Percentiles rank a stretch among this genome's conserved stretches.
Conservation (phyloP, 192 early-diverging fungal genomes). For the Coemansia sp. region DNA sequence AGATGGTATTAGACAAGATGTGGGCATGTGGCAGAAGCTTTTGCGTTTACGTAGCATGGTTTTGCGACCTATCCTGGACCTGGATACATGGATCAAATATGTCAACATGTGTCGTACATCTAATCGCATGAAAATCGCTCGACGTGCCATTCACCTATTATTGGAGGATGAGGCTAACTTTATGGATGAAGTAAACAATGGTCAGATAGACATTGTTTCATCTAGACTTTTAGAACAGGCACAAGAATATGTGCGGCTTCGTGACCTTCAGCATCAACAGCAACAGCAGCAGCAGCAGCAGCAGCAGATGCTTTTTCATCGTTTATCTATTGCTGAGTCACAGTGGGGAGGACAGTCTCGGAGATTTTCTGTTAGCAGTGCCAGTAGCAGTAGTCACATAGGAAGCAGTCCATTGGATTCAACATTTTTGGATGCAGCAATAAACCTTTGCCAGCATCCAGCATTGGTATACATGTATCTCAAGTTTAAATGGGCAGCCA, state of each 20-base stretch:
- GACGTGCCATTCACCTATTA: constrained; percentile 76
- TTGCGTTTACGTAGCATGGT: constrained; percentile 84
- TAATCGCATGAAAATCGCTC: constrained; percentile 73
- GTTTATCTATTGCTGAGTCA: background rate
- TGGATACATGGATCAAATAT: constrained; percentile 95
- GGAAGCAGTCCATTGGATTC: background rate
- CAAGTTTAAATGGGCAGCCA: constrained; percentile 59
- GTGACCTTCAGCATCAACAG: constrained; percentile 9
- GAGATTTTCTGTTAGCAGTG: background rate
- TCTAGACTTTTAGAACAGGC: constrained; percentile 1
- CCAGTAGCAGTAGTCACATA: background rate
- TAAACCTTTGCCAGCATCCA: constrained; percentile 35
- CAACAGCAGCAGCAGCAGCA: background rate
- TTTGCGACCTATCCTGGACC: constrained; percentile 83
- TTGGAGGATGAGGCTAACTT: constrained; percentile 63
- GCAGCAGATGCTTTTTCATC: background rate
- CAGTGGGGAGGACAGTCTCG: background rate
- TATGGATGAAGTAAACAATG: constrained; percentile 22
- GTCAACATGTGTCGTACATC: constrained; percentile 89
- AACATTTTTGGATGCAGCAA: constrained; percentile 9
- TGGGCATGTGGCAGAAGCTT: constrained; percentile 93
- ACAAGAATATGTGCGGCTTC: constrained; percentile 14
- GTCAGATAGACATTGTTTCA: background rate
- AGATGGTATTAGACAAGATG: constrained; percentile 83
- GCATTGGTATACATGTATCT: constrained; percentile 78